Conservation (phyloP, 2,329 filamentous ascomycete species). For the Penicillium sp. region DNA sequence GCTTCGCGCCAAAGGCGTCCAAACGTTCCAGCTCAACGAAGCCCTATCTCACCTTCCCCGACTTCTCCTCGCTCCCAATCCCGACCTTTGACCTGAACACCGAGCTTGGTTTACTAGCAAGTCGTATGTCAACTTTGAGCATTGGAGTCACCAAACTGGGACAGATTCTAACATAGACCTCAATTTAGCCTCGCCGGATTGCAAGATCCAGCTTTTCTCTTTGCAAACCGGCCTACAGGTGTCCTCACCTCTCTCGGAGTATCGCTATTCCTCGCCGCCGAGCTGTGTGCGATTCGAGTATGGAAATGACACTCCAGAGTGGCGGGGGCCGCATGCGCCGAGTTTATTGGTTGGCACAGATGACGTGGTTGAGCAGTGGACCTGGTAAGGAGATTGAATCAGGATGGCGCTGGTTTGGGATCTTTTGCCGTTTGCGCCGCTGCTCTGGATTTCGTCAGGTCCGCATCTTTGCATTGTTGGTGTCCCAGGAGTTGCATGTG, state of each 20-base stretch:
- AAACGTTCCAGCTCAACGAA: conserved; percentile 28
- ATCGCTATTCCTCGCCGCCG: conserved; percentile 28
- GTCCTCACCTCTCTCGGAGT: conserved; percentile 27
- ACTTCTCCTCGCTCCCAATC: conserved; percentile 29
- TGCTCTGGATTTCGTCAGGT: background rate
- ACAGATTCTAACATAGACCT: background rate
- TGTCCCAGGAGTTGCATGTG: background rate
- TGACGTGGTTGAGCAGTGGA: conserved; percentile 39
- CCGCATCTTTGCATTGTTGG: background rate
- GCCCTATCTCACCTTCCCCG: conserved; percentile 39
- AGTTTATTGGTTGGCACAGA: conserved; percentile 37
- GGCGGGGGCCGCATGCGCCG: conserved; percentile 30
- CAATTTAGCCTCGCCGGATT: conserved; percentile 33
- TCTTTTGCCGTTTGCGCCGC: background rate
- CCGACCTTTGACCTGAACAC: conserved; percentile 39
- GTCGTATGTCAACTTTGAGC: conserved; percentile 27
- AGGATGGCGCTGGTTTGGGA: background rate
- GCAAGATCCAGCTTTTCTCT: conserved; percentile 40
- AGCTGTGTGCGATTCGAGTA: conserved; percentile 37
- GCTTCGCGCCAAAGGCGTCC: conserved; percentile 32
- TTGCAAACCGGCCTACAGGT: conserved; percentile 38
- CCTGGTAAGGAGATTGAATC: conserved; percentile 26
- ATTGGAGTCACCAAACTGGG: background rate
- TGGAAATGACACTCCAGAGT: conserved; percentile 18
- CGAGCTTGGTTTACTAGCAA: conserved; percentile 41